Percentiles rank a stretch among this genome's conserved stretches.
These are phyloP conservation scores for Diplodia intermedia DNA, from an alignment of 2,329 filamentous ascomycete genomes.

Conservation along the genomic window DNA sequence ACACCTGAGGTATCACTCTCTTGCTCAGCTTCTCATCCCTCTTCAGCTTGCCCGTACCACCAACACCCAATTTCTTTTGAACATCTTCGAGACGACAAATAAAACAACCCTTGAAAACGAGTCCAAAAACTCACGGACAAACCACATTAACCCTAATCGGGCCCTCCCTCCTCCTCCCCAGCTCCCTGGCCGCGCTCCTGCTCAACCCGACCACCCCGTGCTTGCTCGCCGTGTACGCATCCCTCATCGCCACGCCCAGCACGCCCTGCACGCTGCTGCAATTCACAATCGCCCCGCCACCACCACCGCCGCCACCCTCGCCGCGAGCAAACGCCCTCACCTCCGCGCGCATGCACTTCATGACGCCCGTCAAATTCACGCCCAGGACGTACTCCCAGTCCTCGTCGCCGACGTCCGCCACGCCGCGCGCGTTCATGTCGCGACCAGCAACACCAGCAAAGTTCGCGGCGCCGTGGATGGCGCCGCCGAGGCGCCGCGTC, in stretches of 20 bases:
- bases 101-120: not conserved
- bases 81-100: no score
- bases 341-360: conserved; percentile 50
- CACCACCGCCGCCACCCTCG: no score
- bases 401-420: conserved; percentile 45
- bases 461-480: conserved; percentile 63
- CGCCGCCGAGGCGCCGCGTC: conserved; percentile 57
- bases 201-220: conserved; percentile 53
- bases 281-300: conserved; percentile 46
- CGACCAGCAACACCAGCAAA: conserved; percentile 54
- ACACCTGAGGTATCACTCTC: no score
- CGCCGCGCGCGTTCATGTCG: conserved; percentile 36
- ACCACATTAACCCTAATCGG: conserved; percentile 44
- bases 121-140: conserved; percentile 42
- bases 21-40: no score
- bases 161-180: conserved; percentile 42
- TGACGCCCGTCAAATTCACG: conserved; percentile 49
- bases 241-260: conserved; percentile 49
- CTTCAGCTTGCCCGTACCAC: no score
- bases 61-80: no score
- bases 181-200: conserved; percentile 49
- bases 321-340: conserved; percentile 43
- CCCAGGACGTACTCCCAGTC: conserved; percentile 51
- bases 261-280: conserved; percentile 61
- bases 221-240: conserved; percentile 50